A percentile compares a stretch with the other conserved stretches of the same genome.
Conservation (phyloP, 345 rosid species). For the Lepidium didymum region DNA sequence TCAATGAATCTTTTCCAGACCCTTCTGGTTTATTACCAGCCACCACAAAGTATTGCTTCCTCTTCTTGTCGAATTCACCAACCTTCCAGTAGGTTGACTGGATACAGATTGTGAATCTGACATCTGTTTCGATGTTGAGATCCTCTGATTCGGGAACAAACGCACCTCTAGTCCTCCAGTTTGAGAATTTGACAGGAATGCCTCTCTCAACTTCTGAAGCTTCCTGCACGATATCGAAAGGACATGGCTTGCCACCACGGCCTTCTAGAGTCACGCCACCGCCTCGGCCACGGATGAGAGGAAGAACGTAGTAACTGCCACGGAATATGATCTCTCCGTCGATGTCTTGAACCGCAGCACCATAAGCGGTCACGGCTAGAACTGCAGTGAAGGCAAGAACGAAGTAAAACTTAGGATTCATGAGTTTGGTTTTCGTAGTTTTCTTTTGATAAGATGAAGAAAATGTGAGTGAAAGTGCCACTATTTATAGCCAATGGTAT, state of each 20-base stretch:
- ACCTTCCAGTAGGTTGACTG: slow-evolving; percentile 54
- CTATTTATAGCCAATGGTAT: background rate
- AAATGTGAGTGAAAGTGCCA: background rate
- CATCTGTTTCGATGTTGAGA: slow-evolving; percentile 34
- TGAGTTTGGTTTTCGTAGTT: background rate
- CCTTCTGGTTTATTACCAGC: slow-evolving; percentile 42
- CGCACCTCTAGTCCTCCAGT: slow-evolving; percentile 1
- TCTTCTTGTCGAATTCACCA: slow-evolving; percentile 24
- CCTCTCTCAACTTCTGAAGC: slow-evolving; percentile 19
- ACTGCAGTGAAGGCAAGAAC: slow-evolving; percentile 5
- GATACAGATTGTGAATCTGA: slow-evolving; percentile 15
- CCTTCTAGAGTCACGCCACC: slow-evolving; percentile 24
- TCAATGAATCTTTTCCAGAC: slow-evolving; percentile 24
- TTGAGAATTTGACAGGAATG: slow-evolving; percentile 24
- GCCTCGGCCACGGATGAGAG: slow-evolving; percentile 21
- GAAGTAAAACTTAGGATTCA: slow-evolving; percentile 17
- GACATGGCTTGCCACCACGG: slow-evolving; percentile 16
- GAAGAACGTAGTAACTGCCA: slow-evolving; percentile 29
- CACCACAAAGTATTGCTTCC: slow-evolving; percentile 34
- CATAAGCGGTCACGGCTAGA: background rate
- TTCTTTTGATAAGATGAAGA: background rate
- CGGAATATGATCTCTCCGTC: slow-evolving; percentile 2
- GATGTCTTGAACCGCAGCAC: slow-evolving; percentile 13
- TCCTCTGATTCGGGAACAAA: slow-evolving; percentile 4
- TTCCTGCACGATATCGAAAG: slow-evolving; percentile 18